Evolutionary conservation across 1,139 yeast genomes (phyloP), one percentile per base, ranked within the genome.

Genomic region (Sugiyamaella neomexicana): DNA sequence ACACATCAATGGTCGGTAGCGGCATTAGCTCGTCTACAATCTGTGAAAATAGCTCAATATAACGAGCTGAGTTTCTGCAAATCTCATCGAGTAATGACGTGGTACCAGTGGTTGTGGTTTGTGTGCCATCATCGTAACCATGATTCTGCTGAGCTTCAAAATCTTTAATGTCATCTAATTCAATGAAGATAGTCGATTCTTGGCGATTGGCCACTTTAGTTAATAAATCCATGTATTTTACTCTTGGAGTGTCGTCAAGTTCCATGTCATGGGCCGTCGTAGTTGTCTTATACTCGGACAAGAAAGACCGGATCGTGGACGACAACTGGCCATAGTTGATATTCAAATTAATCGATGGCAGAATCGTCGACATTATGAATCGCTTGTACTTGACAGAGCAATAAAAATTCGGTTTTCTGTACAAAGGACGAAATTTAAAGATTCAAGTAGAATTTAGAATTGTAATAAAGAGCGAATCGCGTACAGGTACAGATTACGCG

Each of bases 141-240:
- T 60, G 68, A 57, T 55, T 67, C 37, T 64, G 62, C 43, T 67
- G 79, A 52, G 75, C 75, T 63, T 88, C 91, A 68, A 78, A 90
- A 45, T 77, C 74, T 61, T 81, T 81, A 57, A 95, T 74, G 69
- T 95, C 99, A 68, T 95, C 96, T 53, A 95, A 77, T 59, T 89
- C 97, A 51, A 95, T 78, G 55, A 77, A 75, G 17, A 93, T 66
- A 1, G 90, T 82, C 38, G 86, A 75, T 29, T 76, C 63, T 60
- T 90, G 90, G 65, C 99, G 80, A 70, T 95, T 89, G 56, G 98
- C 91, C 29, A 95, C 79, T 61, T 81, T 75, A 67, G 89, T 96
- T 51, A 93, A 75, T n/a, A 86, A 61, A 41, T 75, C 76, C 83
- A 86, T 75, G 71, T 93, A 93, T 69, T 93, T 93, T 32, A 88